Evolutionary conservation across 2,329 filamentous ascomycete species (phyloP), one percentile per base, ranked within the genome.

Genomic region (Xylaria hypoxylon): DNA sequence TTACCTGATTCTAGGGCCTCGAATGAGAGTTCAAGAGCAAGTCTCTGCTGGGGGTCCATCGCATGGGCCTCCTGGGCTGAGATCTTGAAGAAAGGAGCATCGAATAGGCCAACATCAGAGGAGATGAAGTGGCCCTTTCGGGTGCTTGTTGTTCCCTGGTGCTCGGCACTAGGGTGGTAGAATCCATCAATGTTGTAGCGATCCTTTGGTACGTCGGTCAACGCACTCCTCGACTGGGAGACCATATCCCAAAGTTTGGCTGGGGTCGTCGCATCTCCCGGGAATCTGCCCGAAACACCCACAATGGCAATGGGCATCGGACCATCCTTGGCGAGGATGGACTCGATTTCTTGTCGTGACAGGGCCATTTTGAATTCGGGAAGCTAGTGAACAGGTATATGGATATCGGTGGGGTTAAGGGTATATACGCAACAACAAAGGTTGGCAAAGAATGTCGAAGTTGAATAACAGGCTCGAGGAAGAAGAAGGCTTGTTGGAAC

Each of bases 21-120:
- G 40, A 72, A 77, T 31, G 73, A 67, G 42, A 75, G 59, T 47
- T 79, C 77, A 11, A 79, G 70, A n/a, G 75, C 65, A 58, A 76
- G 68, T 61, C 77, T 70, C 45, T 77, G 72, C 59, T 76, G 73
- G 11, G 77, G 75, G 56, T 79, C 77, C 74, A 79, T 78, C 8
- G 76, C 76, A 31, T 74, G 72, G 42, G 75, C 74, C 56, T 72
- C 72, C 47, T 77, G 72, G 6, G 71, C 72, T 15, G 74, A 72
- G 59, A 75, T 72, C 64, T 73, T 75, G 59, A 75, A 76, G 50
- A 76, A 76, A 31, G 71, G 72, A 57, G 74, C 71, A 59, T 77
- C 75, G 52, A 76, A 77, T 5, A 70, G 67, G 5, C 69, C 73
- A 40, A 74, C 63, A 61, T 77, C 73, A 17, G 74, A 70, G 19